Base-by-base conservation (phyloP, 441 rosid genomes). In the Adansonia madagascariensis region DNA sequence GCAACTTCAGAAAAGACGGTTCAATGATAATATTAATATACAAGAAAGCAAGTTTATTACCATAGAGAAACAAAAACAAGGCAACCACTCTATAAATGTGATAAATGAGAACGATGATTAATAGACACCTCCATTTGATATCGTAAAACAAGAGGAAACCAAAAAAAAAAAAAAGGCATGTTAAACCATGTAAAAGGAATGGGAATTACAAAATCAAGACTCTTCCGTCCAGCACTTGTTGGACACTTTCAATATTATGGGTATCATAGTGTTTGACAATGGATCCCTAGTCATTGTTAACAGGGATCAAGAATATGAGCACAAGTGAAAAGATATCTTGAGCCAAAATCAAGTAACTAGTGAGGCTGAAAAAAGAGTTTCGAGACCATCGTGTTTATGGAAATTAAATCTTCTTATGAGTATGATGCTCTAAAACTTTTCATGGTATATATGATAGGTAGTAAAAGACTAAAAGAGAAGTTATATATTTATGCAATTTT, bases 1-100 rank as follows among this genome's bases (percentile, higher is more conserved):
- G 62, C 8, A 71, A 35, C 61, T 53, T 9, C 46, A 53, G 74
- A 39, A 70, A 50, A 70, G 73, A 49, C 50, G 44, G 73, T 70
- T 24, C 59, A 50, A 27, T 50, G 17, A 27, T 39, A 11, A 64
- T 50, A 70, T 24, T 70, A 27, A 27, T 49, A 70, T 50, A 43
- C 73, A 49, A 49, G 24, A 24, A 50, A 27, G 12, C 7, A 49
- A n/a, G 22, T 50, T 24, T 70, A 53, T 50, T 49, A 53, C 60
- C 27, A 50, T 50, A 70, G 60, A 70, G 44, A 69, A 69, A 68
- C 57, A 47, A 22, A 66, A 66, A 44, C 9, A 44, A 66, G 44
- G 53, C 31, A 66, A 66, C 20, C 12, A 44, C 53, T 41, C 27
- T 18, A 11, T 7, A 7, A 44, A 44, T 18, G 20, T 31, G 39